A percentile compares a stretch with the other conserved stretches of the same genome.
These are phyloP conservation scores for Hygrophila difformis DNA, from an alignment of 257 asterid genomes.

Conservation along the genomic window DNA sequence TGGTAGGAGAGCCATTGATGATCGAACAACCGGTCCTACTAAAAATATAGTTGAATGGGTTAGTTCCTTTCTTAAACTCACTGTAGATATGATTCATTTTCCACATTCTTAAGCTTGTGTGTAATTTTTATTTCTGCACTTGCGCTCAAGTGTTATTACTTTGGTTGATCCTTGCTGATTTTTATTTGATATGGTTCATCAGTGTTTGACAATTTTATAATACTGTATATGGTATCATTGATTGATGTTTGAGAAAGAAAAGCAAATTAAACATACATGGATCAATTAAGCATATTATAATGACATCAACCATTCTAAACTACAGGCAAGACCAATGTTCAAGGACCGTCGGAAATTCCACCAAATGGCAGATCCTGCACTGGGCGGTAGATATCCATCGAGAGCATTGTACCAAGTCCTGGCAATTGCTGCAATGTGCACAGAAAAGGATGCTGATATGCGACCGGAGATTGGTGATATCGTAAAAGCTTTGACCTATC, in stretches of 20 bases:
- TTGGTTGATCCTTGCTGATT: too few species aligned
- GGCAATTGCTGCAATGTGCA: slow-evolving; percentile 63
- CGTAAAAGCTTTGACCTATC: slow-evolving; percentile 46
- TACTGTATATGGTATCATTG: too few species aligned
- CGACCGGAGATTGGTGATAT: slow-evolving; percentile 46
- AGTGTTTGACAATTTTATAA: too few species aligned
- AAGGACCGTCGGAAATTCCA: slow-evolving; percentile 49
- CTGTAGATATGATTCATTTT: too few species aligned
- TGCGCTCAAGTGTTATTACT: too few species aligned
- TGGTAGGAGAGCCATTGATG: slow-evolving; percentile 32
- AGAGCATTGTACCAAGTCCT: slow-evolving; percentile 57
- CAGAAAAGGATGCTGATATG: slow-evolving; percentile 39
- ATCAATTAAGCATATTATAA: too few species aligned
- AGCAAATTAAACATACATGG: too few species aligned
- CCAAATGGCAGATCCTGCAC: slow-evolving; percentile 55
- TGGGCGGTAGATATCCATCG: slow-evolving; percentile 44
- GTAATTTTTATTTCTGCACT: not conserved
- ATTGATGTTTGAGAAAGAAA: too few species aligned
- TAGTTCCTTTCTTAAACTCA: not conserved
- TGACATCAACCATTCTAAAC: not conserved
- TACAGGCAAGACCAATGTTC: slow-evolving; percentile 61
- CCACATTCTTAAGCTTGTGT: too few species aligned
- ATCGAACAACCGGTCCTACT: slow-evolving; percentile 15
- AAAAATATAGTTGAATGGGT: slow-evolving; percentile 38
- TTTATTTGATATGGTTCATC: too few species aligned